phyloP scores from a whole-genome alignment of 139 green algal genomes.

The Tetradesmus obliquus region DNA sequence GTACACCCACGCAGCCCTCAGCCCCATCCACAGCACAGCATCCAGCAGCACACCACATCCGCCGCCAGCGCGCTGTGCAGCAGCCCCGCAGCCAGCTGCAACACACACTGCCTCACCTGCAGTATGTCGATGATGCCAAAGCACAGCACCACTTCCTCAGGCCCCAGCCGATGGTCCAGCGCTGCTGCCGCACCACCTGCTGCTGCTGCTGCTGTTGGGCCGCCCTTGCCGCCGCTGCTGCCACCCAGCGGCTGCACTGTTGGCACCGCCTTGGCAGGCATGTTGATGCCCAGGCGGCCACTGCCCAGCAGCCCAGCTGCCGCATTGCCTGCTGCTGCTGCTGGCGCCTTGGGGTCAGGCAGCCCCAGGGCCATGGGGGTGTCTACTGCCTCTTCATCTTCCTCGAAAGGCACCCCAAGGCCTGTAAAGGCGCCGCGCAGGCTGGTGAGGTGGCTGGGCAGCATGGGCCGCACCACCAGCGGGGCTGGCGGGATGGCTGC shows the following conservation, averaged over 20 bases:
- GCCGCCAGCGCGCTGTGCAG: not conserved
- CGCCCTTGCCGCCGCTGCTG: not conserved
- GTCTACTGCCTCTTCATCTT: slow-evolving; percentile 38
- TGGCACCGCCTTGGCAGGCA: slow-evolving; percentile 61
- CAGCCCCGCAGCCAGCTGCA: not conserved
- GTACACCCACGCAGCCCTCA: not conserved
- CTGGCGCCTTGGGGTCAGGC: slow-evolving; percentile 17
- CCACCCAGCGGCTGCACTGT: not conserved
- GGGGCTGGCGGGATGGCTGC: not conserved
- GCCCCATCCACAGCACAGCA: not conserved
- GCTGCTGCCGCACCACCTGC: not conserved
- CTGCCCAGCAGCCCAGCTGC: not conserved
- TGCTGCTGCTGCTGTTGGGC: not conserved
- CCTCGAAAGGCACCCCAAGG: slow-evolving; percentile 37
- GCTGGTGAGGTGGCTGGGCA: slow-evolving; percentile 34
- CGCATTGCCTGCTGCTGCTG: not conserved
- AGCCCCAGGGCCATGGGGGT: slow-evolving; percentile 37
- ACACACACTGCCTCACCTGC: slow-evolving; percentile 60
- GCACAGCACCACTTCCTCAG: slow-evolving; percentile 85
- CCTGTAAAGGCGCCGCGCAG: slow-evolving; percentile 42
- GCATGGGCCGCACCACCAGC: not conserved
- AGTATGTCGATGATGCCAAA: slow-evolving; percentile 97
- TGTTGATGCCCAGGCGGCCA: slow-evolving; percentile 70
- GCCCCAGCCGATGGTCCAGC: not conserved
- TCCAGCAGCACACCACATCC: not conserved